These are phyloP conservation scores for Themeda triandra DNA, from an alignment of 176 grass and related monocot genomes.

Conservation along the genomic window DNA sequence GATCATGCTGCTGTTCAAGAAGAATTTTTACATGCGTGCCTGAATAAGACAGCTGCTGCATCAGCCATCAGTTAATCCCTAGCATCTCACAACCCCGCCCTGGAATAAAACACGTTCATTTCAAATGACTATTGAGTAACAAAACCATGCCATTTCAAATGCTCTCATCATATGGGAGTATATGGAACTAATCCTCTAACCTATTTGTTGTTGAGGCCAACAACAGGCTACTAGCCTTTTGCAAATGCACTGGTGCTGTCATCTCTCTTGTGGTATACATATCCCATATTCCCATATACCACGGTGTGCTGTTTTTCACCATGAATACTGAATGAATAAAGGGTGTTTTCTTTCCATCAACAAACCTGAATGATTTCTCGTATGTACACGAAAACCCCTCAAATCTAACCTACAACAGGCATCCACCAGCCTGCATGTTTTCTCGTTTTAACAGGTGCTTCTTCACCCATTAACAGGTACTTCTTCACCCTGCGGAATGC, in stretches of 20 bases:
- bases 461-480: background rate
- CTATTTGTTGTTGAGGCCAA: background rate
- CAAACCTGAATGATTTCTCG: conserved; percentile 35
- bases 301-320: background rate
- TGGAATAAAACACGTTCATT: too few species aligned
- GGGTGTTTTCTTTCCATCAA: background rate
- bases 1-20: background rate
- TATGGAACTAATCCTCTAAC: background rate
- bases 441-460: background rate
- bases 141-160: background rate
- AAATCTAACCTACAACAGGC: conserved; percentile 29
- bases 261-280: background rate
- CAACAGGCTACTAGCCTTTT: background rate
- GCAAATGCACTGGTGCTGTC: background rate
- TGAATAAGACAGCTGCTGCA: background rate
- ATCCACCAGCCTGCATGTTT: background rate
- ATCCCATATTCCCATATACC: background rate
- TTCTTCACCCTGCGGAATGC: background rate
- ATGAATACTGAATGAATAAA: background rate
- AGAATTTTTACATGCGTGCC: background rate
- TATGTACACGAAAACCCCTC: conserved; percentile 34
- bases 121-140: too few species aligned
- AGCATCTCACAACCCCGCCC: too few species aligned
- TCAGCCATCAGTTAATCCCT: too few species aligned
- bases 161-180: background rate